Conservation (phyloP, 2,329 filamentous ascomycete genomes). For the Fusarium beomiforme region DNA sequence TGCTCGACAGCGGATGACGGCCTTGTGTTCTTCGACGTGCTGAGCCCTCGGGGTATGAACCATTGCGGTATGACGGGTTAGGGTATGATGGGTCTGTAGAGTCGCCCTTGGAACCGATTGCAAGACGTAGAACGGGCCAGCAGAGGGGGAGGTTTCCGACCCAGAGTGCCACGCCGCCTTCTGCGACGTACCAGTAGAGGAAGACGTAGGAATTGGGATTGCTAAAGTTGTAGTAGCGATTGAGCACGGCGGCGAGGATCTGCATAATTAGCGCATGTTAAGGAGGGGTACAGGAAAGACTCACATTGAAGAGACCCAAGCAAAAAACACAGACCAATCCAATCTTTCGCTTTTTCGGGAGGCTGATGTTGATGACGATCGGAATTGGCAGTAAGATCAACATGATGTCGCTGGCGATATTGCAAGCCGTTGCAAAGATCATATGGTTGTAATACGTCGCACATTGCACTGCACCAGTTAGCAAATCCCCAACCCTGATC, state of each 20-base stretch:
- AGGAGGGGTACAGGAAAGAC: neutral
- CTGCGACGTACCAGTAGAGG: conserved; percentile 69
- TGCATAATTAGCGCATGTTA: conserved; percentile 37
- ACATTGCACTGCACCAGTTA: conserved; percentile 50
- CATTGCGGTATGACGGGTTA: conserved; percentile 20
- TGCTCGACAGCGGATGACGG: conserved; percentile 24
- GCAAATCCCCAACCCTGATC: neutral
- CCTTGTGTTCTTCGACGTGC: conserved; percentile 29
- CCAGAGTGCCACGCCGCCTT: conserved; percentile 67
- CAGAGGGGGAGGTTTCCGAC: conserved; percentile 70
- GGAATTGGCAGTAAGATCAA: conserved; percentile 58
- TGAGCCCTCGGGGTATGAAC: conserved; percentile 33
- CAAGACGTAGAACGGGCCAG: conserved; percentile 64
- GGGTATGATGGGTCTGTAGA: conserved; percentile 40
- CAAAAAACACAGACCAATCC: conserved; percentile 65
- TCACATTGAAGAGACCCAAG: conserved; percentile 60
- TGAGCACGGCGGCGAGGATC: conserved; percentile 67
- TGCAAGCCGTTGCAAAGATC: conserved; percentile 58
- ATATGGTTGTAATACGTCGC: conserved; percentile 59
- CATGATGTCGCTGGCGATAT: conserved; percentile 57
- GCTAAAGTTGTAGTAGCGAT: conserved; percentile 70
- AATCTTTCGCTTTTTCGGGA: conserved; percentile 58
- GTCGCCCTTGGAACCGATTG: conserved; percentile 43
- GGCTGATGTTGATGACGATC: conserved; percentile 52
- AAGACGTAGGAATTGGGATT: conserved; percentile 65